Evolutionary conservation across 441 rosid genomes (phyloP).

Genomic region (Eutrema salsugineum): DNA sequence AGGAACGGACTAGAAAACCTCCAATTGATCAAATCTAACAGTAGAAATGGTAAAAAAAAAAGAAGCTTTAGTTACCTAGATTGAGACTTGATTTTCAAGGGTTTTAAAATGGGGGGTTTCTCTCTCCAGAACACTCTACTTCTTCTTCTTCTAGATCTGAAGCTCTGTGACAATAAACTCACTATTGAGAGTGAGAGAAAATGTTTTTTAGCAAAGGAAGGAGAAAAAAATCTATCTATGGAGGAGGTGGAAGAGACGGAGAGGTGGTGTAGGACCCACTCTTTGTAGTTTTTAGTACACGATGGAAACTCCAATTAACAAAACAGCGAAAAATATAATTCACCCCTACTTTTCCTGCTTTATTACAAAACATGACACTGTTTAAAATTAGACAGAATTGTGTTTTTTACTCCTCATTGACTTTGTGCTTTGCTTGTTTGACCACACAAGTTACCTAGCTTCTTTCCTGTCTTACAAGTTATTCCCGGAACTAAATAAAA

Average conservation of each 20-base stretch:
- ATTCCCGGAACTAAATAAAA: neutral
- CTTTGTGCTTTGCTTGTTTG: conserved; percentile 30
- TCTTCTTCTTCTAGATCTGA: conserved; percentile 28
- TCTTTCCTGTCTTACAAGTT: neutral
- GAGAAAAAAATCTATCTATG: neutral
- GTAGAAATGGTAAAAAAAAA: neutral
- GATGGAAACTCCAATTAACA: conserved; percentile 16
- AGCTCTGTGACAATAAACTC: conserved; percentile 4
- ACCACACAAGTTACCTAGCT: conserved; percentile 7
- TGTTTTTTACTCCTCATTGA: conserved; percentile 7
- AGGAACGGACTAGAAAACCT: neutral
- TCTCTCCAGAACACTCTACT: neutral
- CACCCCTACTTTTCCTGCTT: conserved; percentile 1
- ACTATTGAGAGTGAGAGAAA: conserved; percentile 24
- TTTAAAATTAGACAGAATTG: neutral
- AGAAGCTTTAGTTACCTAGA: neutral
- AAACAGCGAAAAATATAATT: neutral
- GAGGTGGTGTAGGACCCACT: conserved; percentile 28
- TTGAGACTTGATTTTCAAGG: neutral
- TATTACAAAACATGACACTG: conserved; percentile 24
- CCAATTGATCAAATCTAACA: conserved; percentile 22
- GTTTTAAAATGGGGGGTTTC: conserved; percentile 12
- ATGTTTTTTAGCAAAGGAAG: neutral
- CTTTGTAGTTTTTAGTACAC: conserved; percentile 1
- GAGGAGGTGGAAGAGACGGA: conserved; percentile 31